A percentile compares a stretch with the other conserved stretches of the same genome.
phyloP scores from a whole-genome alignment of 2,329 filamentous ascomycete species.

The Ophiostoma novo-ulmi region DNA sequence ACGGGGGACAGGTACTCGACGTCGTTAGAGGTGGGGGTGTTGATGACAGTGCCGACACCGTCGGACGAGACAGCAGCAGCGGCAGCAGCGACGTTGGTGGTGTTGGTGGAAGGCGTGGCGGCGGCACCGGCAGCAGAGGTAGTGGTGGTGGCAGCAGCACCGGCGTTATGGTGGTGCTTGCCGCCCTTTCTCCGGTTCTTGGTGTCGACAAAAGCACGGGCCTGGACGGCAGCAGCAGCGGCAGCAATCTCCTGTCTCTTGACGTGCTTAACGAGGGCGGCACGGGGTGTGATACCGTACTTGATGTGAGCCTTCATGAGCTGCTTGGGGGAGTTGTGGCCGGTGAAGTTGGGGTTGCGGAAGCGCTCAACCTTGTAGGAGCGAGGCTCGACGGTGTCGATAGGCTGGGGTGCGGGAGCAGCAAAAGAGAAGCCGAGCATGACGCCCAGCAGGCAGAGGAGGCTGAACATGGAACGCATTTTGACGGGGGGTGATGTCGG shows the following conservation, averaged over 20 bases:
- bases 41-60: constrained; percentile 54
- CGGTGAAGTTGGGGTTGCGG: constrained; percentile 50
- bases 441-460: constrained; percentile 43
- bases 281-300: constrained; percentile 52
- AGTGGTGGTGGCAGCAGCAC: background rate
- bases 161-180: constrained; percentile 17
- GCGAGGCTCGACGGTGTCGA: constrained; percentile 43
- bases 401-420: constrained; percentile 38
- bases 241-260: constrained; percentile 29
- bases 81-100: constrained; percentile 29
- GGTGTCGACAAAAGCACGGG: background rate
- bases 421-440: constrained; percentile 42
- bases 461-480: constrained; percentile 30
- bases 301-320: constrained; percentile 65
- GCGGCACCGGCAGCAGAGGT: background rate
- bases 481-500: constrained; percentile 20
- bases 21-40: constrained; percentile 60
- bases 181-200: constrained; percentile 15
- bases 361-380: constrained; percentile 59
- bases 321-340: constrained; percentile 53
- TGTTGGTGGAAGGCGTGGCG: background rate
- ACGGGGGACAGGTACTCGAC: constrained; percentile 66
- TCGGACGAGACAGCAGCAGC: constrained; percentile 23
- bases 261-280: constrained; percentile 39
- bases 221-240: constrained; percentile 26